Conservation (phyloP, 2,329 filamentous ascomycete species). For the Falciphora oryzae region DNA sequence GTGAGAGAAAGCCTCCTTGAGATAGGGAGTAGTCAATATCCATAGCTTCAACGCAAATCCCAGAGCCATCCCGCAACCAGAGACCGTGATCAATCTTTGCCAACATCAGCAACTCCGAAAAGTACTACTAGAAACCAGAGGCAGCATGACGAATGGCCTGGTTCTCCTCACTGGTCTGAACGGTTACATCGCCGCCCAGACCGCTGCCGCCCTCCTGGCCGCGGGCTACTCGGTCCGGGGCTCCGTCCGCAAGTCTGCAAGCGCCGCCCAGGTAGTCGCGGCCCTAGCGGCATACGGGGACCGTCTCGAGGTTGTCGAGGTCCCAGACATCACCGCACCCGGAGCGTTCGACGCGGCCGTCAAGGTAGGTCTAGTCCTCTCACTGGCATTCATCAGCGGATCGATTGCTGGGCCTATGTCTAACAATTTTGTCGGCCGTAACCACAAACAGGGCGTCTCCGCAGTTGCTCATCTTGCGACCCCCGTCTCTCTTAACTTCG, state of each 20-base stretch:
- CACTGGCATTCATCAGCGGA: background rate
- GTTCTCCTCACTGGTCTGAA: constrained; percentile 29
- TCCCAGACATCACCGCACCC: constrained; percentile 18
- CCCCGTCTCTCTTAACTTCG: constrained; percentile 19
- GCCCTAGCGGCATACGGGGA: constrained; percentile 12
- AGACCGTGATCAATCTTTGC: no score
- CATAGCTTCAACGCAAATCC: no score
- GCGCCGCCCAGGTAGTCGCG: constrained; percentile 7
- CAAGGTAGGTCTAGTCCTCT: constrained; percentile 6
- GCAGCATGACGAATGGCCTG: constrained; percentile 15
- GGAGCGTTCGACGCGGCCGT: constrained; percentile 20
- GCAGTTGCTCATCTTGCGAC: constrained; percentile 14
- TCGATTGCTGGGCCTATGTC: background rate
- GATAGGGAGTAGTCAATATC: background rate
- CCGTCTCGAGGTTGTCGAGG: constrained; percentile 16
- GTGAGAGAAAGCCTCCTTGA: background rate
- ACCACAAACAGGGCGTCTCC: background rate
- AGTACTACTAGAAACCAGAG: no score
- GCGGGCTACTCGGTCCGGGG: constrained; percentile 27
- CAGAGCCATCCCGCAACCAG: no score
- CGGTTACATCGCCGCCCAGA: constrained; percentile 27
- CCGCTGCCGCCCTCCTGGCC: constrained; percentile 23
- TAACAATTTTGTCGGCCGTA: background rate
- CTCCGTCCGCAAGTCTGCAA: constrained; percentile 21
- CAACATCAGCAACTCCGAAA: background rate